Evolutionary conservation across 1,284 basidiomycete genomes (phyloP), one percentile per base, ranked within the genome.

Genomic region (Puccinia hordei): DNA sequence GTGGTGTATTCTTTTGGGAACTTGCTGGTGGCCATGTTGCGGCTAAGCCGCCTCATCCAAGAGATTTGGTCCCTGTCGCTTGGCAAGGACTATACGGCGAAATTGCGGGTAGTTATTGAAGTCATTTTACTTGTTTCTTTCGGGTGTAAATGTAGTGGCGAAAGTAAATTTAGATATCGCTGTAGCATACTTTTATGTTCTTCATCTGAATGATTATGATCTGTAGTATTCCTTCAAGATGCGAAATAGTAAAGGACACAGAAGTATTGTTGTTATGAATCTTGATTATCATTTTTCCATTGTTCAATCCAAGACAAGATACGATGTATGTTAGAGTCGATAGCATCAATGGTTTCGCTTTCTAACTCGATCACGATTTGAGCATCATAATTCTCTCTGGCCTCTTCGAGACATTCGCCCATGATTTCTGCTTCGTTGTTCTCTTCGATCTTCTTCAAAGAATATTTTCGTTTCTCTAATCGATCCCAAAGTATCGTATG

Each of bases 401-500:
- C 95, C 86, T 99, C 96, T 65, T 93, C 92, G 12, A 92, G 87
- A 30, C 97, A 91, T 49, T 95, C 91, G 84, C 93, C 89, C 95
- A 99, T 98, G 85, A 99, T 99, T 87, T 99, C 96, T 10, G 95
- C 95, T 83, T 95, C 92, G 86, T 99, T 96, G 86, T 99, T 99
- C 86, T 99, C 97, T 85, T 95, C 92, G 13, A 99, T 94, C 87
- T 99, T 99, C 85, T 93, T 93, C 65, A 94, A 86, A 0, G 92
- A 87, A 85, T 99, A 99, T 15, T 90, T 90, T 82, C 96, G 88
- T 85, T 92, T 92, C 86, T 97, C 95, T n/a, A 99, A 87, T 68
- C 97, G 89, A 51, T 93, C 90, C 92, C 96, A 98, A n/a, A 99
- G 87, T 81, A n/a, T 87, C 9, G 90, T 89, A 86, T 99, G 97